Base-by-base conservation (phyloP, 768 basidiomycete genomes). In the Suillus placidus region DNA sequence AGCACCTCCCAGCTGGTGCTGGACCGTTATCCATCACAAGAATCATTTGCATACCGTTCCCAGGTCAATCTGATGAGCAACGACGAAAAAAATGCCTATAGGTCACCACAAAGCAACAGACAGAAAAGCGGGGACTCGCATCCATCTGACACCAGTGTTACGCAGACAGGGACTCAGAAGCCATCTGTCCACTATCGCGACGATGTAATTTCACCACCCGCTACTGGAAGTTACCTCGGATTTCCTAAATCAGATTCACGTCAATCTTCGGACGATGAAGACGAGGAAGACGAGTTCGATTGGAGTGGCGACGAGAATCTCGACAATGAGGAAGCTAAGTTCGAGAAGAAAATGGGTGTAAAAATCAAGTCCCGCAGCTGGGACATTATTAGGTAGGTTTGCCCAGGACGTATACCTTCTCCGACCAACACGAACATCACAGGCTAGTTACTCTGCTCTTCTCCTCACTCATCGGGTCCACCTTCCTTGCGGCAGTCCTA, bases 241-340 rank as follows among this genome's bases (percentile, higher is more conserved):
- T 64, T 76, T 71, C 68, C 72, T 71, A 69, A 73, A 79, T 63
- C 80, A 76, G 73, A 76, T 6, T 78, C 80, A 34, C 75, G 72
- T 34, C 68, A 73, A 32, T 69, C 86, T 20, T 87, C 87, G 3
- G 89, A 88, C 12, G 83, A 84, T 0, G 87, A 89, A 26, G 84
- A 84, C 13, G 82, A 84, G 0, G 80, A 76, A 0, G 77, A 83
- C 1, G 82, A 85, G n/a, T 91, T 88, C 65, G 88, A 93, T 72
- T 92, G 91, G 91, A 88, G 87, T 45, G 88, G 81, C 20, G 92
- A 93, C 68, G 91, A 91, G 63, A 90, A 93, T 71, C 79, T 94
- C 20, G 85, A 82, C 0, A 87, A 92, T 66, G 83, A 90, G 71
- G 88, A 89, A 67, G 85, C 86, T 52, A 88, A 87, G 71, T 90